A percentile compares a stretch with the other conserved stretches of the same genome.
These are phyloP conservation scores for Monosporascus sp. DNA, from an alignment of 2,329 filamentous ascomycete species.

Conservation along the genomic window DNA sequence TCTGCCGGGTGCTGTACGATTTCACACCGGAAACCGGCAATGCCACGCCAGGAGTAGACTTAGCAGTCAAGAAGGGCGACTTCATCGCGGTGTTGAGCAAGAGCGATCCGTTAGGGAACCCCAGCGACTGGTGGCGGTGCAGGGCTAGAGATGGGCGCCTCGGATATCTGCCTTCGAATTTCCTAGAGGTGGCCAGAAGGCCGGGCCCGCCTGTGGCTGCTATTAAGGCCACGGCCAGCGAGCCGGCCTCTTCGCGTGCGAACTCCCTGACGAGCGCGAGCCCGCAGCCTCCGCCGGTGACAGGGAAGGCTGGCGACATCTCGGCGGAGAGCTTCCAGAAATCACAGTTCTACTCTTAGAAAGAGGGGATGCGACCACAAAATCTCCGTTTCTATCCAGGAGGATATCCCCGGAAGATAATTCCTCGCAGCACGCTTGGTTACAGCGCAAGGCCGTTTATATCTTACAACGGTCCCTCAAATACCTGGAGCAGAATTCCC, in stretches of 20 bases:
- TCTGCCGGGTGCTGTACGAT: conserved; percentile 92
- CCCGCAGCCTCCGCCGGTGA: conserved; percentile 27
- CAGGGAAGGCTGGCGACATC: conserved; percentile 47
- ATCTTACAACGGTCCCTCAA: no score
- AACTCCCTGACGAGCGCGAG: conserved; percentile 46
- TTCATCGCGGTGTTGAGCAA: conserved; percentile 92
- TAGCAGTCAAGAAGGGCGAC: conserved; percentile 91
- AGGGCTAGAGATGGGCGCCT: conserved; percentile 82
- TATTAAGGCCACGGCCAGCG: conserved; percentile 45
- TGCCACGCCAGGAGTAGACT: conserved; percentile 67
- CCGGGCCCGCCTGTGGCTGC: conserved; percentile 46
- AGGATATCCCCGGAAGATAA: no score
- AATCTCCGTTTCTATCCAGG: no score
- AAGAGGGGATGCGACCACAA: not conserved
- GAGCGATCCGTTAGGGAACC: conserved; percentile 83
- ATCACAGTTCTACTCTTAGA: conserved; percentile 52
- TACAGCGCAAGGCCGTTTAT: no score
- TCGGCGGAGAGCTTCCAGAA: conserved; percentile 53
- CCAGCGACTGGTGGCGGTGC: conserved; percentile 97
- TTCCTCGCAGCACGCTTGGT: no score
- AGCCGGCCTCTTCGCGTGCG: conserved; percentile 35
- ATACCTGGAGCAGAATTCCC: no score
- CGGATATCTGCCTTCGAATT: conserved; percentile 87
- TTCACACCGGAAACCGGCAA: conserved; percentile 73
- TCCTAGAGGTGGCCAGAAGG: conserved; percentile 68